A percentile compares a stretch with the other conserved stretches of the same genome.
Conservation (phyloP, 306 rosid species). For the Trichosanthes cucumerina region DNA sequence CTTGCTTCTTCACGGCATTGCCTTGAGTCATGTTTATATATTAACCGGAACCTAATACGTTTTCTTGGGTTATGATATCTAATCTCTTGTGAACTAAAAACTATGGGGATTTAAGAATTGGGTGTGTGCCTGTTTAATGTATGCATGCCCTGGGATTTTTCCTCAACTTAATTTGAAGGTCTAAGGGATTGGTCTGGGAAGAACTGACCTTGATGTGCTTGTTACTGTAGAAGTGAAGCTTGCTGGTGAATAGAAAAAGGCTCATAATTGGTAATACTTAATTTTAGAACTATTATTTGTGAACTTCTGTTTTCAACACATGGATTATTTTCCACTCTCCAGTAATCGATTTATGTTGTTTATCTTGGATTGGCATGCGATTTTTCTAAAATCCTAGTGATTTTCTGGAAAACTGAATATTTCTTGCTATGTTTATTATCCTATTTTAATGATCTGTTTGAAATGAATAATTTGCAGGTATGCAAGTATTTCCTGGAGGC, state of each 20-base stretch:
- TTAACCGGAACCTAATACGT: not conserved
- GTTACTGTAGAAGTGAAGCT: constrained; percentile 9
- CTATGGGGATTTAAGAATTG: not conserved
- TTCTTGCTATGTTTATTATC: not conserved
- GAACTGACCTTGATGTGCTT: constrained; percentile 8
- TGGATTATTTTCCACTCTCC: not conserved
- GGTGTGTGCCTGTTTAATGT: not conserved
- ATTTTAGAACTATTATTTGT: not conserved
- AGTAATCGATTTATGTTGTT: not conserved
- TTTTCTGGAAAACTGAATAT: not conserved
- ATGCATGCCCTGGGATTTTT: not conserved
- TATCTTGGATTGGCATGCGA: not conserved
- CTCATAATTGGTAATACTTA: not conserved
- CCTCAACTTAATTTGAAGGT: constrained; percentile 4
- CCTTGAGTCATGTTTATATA: not conserved
- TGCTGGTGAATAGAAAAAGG: constrained; percentile 1
- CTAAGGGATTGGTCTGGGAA: not conserved
- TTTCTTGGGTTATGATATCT: not conserved
- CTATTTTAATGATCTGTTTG: not conserved
- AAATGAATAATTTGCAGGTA: constrained; percentile 19
- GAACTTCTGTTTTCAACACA: not conserved
- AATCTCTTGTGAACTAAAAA: not conserved
- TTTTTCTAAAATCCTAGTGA: not conserved
- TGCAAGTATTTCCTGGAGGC: constrained; percentile 58
- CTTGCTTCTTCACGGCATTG: not conserved